Conservation (phyloP, 192 early-diverging fungal species). For the Entomortierella beljakovae region DNA sequence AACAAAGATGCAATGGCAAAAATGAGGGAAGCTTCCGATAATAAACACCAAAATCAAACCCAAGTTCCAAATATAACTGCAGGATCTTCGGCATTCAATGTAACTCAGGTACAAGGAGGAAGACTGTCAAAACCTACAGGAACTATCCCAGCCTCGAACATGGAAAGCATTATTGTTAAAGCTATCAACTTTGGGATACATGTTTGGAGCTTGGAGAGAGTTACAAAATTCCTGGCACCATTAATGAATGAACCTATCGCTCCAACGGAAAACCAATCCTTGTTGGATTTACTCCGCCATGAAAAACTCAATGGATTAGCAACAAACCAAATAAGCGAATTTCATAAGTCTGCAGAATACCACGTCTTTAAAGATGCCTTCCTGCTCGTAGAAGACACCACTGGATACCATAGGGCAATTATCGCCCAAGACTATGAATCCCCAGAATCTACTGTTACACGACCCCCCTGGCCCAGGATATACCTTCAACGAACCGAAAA, state of each 20-base stretch:
- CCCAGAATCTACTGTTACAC: not conserved
- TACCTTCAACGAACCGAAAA: slow-evolving; percentile 11
- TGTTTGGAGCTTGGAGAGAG: slow-evolving; percentile 23
- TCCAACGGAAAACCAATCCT: slow-evolving; percentile 3
- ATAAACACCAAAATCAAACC: not conserved
- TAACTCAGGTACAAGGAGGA: not conserved
- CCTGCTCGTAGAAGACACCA: slow-evolving; percentile 30
- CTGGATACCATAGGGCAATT: slow-evolving; percentile 23
- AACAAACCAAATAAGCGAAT: slow-evolving; percentile 21
- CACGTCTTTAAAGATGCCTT: slow-evolving; percentile 25
- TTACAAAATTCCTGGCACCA: slow-evolving; percentile 8
- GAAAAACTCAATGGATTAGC: slow-evolving; percentile 34
- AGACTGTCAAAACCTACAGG: slow-evolving; percentile 5
- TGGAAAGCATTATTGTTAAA: slow-evolving; percentile 25
- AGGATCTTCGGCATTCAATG: not conserved
- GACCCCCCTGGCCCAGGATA: slow-evolving; percentile 21
- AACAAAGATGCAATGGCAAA: slow-evolving; percentile 9
- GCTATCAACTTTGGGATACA: slow-evolving; percentile 24
- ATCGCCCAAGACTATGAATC: slow-evolving; percentile 27
- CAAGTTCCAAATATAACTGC: not conserved
- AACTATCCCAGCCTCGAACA: not conserved
- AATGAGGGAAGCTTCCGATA: not conserved
- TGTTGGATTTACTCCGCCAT: slow-evolving; percentile 25
- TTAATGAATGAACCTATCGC: slow-evolving; percentile 2
- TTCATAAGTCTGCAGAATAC: slow-evolving; percentile 13